Percentiles rank a stretch among this genome's conserved stretches.
phyloP scores from a whole-genome alignment of 208 protist species.

The Phytomonas serpens region DNA sequence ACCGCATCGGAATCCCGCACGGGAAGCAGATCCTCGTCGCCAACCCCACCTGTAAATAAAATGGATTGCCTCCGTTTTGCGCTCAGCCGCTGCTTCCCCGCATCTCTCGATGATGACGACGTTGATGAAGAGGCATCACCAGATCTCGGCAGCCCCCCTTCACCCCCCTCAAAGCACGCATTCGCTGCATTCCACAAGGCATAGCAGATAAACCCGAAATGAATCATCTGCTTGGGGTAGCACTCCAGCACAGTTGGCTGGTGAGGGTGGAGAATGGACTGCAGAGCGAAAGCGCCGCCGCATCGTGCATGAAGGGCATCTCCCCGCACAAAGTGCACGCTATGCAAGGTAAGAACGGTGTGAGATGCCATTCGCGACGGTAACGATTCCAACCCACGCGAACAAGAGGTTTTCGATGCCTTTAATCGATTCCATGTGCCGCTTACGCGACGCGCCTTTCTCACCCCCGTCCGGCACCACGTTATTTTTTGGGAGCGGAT shows the following conservation, averaged over 20 bases:
- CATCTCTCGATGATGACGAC: not conserved
- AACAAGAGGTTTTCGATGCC: not conserved
- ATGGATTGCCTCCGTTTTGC: not conserved
- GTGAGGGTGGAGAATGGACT: constrained; percentile 52
- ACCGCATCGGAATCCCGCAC: constrained; percentile 21
- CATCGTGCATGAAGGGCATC: constrained; percentile 16
- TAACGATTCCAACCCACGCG: no score
- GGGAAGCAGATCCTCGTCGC: constrained; percentile 16
- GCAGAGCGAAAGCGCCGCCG: constrained; percentile 39
- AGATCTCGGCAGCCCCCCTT: not conserved
- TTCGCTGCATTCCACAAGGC: constrained; percentile 30
- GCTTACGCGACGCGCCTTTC: not conserved
- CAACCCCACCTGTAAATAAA: not conserved
- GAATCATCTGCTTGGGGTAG: constrained; percentile 72
- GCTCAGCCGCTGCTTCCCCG: not conserved
- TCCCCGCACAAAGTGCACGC: constrained; percentile 42
- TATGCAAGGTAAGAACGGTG: constrained; percentile 19
- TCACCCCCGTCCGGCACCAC: not conserved
- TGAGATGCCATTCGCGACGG: not conserved
- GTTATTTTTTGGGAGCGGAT: not conserved
- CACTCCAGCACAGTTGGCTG: constrained; percentile 37
- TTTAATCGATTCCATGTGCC: not conserved
- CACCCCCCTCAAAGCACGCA: not conserved
- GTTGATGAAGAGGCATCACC: not conserved
- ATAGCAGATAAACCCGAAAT: constrained; percentile 53